Base-by-base conservation (phyloP, 2,329 filamentous ascomycete species). In the Hypoxylon sp. region DNA sequence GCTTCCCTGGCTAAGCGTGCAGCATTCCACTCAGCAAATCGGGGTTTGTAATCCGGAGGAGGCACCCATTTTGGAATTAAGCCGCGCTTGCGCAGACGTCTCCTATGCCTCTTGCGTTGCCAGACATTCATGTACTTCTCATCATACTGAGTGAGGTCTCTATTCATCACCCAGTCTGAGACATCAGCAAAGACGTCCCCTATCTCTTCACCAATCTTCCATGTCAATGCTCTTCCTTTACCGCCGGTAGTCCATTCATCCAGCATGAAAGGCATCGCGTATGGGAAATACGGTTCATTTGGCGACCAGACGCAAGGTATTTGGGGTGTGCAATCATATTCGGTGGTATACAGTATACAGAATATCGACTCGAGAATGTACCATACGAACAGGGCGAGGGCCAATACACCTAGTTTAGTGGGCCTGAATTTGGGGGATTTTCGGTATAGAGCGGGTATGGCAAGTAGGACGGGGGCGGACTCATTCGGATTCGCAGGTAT, bases 161-260 rank as follows among this genome's bases (percentile, higher is more conserved):
- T 80, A 37, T 84, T 83, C 3, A 80, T 80, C 6, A 80, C 74
- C 64, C 78, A 78, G 72, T 89, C 87, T 52, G 79, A 77, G 5
- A 82, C 66, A 31, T 89, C 87, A 0, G 85, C 85, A 21, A 80
- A 53, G 68, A 80, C 75, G 71, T 89, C 87, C 6, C 79, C 77
- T 1, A 82, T 68, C 37, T 86, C 82, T 54, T 87, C 83, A 3
- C 75, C 72, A 1, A 81, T 69, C 47, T 77, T 75, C n/a, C 75
- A 75, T 13, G 78, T 76, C 2, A 83, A 47, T 1, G 69, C 72
- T 39, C 85, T 84, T 4, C 85, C 85, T 35, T 77, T 78, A 0
- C 87, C 87, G 15, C 85, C 84, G 0, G 86, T 87, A 7, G 81
- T 75, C 88, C 88, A 90, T 72, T 90, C 83, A 74, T 91, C 88